Percentiles rank a stretch among this genome's conserved stretches.
Conservation (phyloP, 192 early-diverging fungal species). For the Podila epigama region DNA sequence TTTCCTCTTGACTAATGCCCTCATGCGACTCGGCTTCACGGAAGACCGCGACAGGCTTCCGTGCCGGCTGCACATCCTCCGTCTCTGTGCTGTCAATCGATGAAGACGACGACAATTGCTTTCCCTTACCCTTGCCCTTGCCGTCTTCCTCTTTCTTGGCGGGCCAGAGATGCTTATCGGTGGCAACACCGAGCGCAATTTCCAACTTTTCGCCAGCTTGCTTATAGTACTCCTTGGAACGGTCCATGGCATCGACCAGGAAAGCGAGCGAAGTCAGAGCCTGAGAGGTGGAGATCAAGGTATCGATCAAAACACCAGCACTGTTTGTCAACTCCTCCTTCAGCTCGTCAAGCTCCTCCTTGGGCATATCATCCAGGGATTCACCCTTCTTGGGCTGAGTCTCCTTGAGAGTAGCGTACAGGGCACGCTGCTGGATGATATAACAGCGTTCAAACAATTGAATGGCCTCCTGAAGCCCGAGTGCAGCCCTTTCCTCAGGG, state of each 20-base stretch:
- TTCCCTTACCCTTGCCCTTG: constrained; percentile 31
- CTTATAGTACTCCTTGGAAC: constrained; percentile 48
- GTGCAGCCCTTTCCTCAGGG: constrained; percentile 52
- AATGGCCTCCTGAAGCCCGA: constrained; percentile 59
- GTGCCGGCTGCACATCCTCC: constrained; percentile 50
- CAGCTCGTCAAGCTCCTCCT: constrained; percentile 9
- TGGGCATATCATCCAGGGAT: neutral
- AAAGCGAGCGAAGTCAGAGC: constrained; percentile 59
- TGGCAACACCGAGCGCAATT: constrained; percentile 37
- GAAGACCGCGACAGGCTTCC: constrained; percentile 33
- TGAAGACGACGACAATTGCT: constrained; percentile 4
- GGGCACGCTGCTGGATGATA: constrained; percentile 55
- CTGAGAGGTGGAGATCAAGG: constrained; percentile 55
- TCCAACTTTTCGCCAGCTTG: constrained; percentile 53
- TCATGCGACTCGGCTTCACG: constrained; percentile 31
- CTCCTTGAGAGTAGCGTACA: constrained; percentile 31
- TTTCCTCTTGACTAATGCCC: constrained; percentile 45
- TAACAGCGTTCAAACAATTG: constrained; percentile 57
- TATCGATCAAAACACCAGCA: constrained; percentile 57
- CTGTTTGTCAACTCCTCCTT: constrained; percentile 48
- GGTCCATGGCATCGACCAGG: constrained; percentile 51
- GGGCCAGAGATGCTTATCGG: constrained; percentile 41
- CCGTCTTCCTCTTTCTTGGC: constrained; percentile 6
- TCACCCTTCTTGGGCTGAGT: constrained; percentile 5
- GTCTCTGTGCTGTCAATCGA: neutral